Evolutionary conservation across 2,329 filamentous ascomycete genomes (phyloP), one percentile per base, ranked within the genome.

Genomic region (Arthrobotrys musiformis): DNA sequence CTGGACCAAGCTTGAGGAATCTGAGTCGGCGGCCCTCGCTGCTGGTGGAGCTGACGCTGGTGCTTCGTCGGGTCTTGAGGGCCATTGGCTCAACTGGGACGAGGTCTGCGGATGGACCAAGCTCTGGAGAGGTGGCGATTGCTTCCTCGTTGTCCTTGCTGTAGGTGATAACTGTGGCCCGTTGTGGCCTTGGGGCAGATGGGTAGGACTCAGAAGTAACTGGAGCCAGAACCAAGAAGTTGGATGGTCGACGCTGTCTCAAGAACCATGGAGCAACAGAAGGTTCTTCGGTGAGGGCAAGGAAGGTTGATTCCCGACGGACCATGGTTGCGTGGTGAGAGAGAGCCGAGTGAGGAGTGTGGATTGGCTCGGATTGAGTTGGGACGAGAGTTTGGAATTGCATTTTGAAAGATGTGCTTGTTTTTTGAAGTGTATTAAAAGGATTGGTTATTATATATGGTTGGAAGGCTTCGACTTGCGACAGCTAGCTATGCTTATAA

Each of bases 1-100:
- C 88, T 35, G 89, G 89, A 24, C 88, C 87, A 72, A 91, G 87
- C 85, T 89, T 90, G 80, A 91, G 86, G 82, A 90, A 87, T 73
- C 86, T 85, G 79, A 84, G 83, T 77, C 84, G 82, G 78, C 80
- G 80, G 40, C 80, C 79, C 69, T 80, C 81, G 81, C 83, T 85
- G 80, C 81, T 83, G 79, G 83, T 83, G 82, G 86, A 87, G 85
- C 86, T 88, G 79, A 86, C 82, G 82, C 86, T 88, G 72, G 87
- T 88, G 79, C 86, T 87, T 82, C 88, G 87, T 82, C 87, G 86
- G 63, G 82, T 72, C 74, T 78, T 72, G 60, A 70, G 46, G 33
- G 42, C 68, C 50, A 81, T 72, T 17, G 79, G 79, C 33, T 81
- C 80, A 58, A 82, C 80, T 75, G 83, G 83, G 79, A 82, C 80